A percentile compares a stretch with the other conserved stretches of the same genome.
phyloP scores from a whole-genome alignment of 225 moss, liverwort and hornwort genomes.

The Sphagnum tenellum region DNA sequence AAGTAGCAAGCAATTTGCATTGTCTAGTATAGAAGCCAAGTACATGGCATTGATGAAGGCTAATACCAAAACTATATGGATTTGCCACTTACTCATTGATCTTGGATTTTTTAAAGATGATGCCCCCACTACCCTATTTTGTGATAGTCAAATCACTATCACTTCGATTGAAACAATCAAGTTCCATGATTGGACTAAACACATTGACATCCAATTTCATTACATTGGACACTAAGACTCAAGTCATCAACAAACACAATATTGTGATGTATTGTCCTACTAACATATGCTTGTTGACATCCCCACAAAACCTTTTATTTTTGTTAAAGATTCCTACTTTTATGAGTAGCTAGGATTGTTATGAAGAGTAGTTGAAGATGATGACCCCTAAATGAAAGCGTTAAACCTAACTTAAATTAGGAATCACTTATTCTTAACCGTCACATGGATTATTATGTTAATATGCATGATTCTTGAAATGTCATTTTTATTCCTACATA shows the following conservation, averaged over 20 bases:
- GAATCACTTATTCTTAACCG: neutral
- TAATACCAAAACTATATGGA: no score
- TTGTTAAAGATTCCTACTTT: neutral
- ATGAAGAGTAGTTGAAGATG: neutral
- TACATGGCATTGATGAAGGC: no score
- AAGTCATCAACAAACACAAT: neutral
- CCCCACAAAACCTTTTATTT: no score
- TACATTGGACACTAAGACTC: neutral
- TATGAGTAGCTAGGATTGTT: neutral
- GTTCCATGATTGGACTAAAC: neutral
- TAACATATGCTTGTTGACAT: neutral
- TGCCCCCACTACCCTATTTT: no score
- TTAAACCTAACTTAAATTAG: neutral
- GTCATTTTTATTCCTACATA: neutral
- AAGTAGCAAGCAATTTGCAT: no score
- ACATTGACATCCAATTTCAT: conserved; percentile 1
- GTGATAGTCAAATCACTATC: no score
- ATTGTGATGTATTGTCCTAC: neutral
- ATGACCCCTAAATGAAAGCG: neutral
- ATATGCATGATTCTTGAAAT: neutral
- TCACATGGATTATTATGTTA: neutral
- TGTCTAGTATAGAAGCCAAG: no score
- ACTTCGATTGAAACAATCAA: no score
- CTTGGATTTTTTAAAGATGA: no score
- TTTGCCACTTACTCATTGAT: no score